phyloP scores from a whole-genome alignment of 345 rosid species.

The Heritiera fomes region DNA sequence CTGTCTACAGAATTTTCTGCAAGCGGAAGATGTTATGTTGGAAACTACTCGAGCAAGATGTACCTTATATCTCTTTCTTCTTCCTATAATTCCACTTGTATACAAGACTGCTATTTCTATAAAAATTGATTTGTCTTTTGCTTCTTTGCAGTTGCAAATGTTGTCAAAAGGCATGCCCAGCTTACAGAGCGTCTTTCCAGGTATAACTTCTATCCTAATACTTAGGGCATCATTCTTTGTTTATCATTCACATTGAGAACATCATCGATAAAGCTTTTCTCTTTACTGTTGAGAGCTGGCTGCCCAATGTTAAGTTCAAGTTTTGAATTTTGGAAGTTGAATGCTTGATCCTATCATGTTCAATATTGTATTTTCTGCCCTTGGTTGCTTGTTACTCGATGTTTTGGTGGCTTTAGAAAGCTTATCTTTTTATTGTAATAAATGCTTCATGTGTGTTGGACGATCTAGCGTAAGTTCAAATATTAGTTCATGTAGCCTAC shows the following conservation, averaged over 20 bases:
- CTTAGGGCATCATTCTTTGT: background rate
- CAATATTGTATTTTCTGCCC: background rate
- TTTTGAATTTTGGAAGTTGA: background rate
- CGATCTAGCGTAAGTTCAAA: too few relatives aligned
- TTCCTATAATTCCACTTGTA: conserved; percentile 9
- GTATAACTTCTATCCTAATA: conserved; percentile 33
- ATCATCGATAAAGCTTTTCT: background rate
- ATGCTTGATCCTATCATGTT: background rate
- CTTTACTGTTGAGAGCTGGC: background rate
- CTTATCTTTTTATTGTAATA: background rate
- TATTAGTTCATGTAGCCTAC: too few relatives aligned
- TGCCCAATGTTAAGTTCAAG: background rate
- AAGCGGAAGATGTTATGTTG: conserved; percentile 63
- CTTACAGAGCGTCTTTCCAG: conserved; percentile 79
- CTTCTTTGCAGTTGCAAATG: conserved; percentile 60
- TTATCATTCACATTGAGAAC: too few relatives aligned
- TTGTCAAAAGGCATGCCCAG: conserved; percentile 81
- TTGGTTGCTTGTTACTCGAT: background rate
- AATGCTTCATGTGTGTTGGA: background rate
- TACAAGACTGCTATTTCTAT: conserved; percentile 15
- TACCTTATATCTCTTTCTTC: conserved; percentile 25
- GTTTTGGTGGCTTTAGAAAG: background rate
- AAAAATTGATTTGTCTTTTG: conserved; percentile 6
- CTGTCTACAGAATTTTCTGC: conserved; percentile 49
- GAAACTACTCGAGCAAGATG: conserved; percentile 84